Percentiles rank a stretch among this genome's conserved stretches.
These are phyloP conservation scores for Puccinia polysora DNA, from an alignment of 1,284 basidiomycete genomes.

Conservation along the genomic window DNA sequence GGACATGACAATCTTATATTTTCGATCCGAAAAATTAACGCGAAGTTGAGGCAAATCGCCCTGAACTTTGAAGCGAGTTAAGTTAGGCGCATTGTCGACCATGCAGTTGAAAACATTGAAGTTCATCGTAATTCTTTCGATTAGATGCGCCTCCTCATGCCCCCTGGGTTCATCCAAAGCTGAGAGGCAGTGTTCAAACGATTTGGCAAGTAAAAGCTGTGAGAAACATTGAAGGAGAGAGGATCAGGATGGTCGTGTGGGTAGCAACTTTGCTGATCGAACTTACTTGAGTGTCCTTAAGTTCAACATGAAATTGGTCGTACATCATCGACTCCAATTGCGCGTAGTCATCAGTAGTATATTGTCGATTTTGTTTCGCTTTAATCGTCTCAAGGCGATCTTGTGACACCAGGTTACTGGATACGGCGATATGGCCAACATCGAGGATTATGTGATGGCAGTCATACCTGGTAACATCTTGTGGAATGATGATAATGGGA, in stretches of 20 bases:
- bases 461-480: constrained; percentile 67
- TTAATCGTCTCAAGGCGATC: constrained; percentile 72
- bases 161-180: constrained; percentile 60
- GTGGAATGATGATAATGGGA: constrained; percentile 94
- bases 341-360: constrained; percentile 81
- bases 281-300: constrained; percentile 82
- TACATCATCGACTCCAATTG: constrained; percentile 93
- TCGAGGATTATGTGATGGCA: constrained; percentile 89
- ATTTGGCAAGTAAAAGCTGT: constrained; percentile 84
- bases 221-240: not conserved
- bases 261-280: not conserved
- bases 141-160: constrained; percentile 66
- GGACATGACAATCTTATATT: constrained; percentile 91
- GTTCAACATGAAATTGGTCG: constrained; percentile 77
- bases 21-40: constrained; percentile 90
- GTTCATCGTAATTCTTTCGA: constrained; percentile 89
- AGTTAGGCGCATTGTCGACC: constrained; percentile 73
- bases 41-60: constrained; percentile 83
- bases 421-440: constrained; percentile 91
- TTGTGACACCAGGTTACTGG: constrained; percentile 84
- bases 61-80: constrained; percentile 85
- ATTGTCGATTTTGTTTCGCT: constrained; percentile 77
- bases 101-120: constrained; percentile 92
- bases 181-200: constrained; percentile 72
- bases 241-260: not conserved